Conservation (phyloP, 805 yeast species). For the Millerozyma acaciae region DNA sequence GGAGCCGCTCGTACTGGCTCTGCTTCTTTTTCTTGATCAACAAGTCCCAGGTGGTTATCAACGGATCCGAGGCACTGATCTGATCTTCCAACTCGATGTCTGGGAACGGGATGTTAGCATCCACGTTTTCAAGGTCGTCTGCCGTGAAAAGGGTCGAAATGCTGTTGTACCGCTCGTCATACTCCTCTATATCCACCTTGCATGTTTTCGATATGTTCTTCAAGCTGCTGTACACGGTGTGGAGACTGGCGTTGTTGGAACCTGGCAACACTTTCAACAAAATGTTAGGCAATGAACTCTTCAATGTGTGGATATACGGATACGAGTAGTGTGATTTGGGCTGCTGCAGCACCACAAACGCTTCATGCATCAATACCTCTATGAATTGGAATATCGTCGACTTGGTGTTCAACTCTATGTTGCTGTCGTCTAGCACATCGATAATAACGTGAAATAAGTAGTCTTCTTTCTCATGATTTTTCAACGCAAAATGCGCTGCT, state of each 20-base stretch:
- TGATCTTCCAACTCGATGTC: constrained; percentile 21
- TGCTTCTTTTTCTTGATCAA: constrained; percentile 44
- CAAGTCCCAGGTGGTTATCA: constrained; percentile 44
- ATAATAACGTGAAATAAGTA: constrained; percentile 65
- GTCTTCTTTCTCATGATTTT: constrained; percentile 56
- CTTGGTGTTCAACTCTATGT: constrained; percentile 54
- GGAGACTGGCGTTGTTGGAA: constrained; percentile 32
- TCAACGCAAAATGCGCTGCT: constrained; percentile 54
- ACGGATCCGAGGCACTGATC: constrained; percentile 21
- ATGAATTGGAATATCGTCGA: constrained; percentile 67
- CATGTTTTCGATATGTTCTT: constrained; percentile 34
- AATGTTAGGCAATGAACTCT: constrained; percentile 31
- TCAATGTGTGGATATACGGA: constrained; percentile 35
- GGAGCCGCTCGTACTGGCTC: constrained; percentile 47
- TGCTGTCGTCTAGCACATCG: constrained; percentile 49
- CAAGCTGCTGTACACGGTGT: constrained; percentile 34
- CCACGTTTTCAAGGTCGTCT: constrained; percentile 31
- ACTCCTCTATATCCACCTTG: constrained; percentile 25
- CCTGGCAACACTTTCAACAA: constrained; percentile 33
- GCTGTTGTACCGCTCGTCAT: constrained; percentile 24
- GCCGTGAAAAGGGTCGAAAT: constrained; percentile 27
- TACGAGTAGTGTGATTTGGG: constrained; percentile 31
- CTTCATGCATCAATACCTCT: constrained; percentile 51
- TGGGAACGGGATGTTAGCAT: constrained; percentile 33
- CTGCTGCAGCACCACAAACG: constrained; percentile 31